These are phyloP conservation scores for Pythium dissotocum DNA, from an alignment of 352 stramenopile species.

Conservation along the genomic window DNA sequence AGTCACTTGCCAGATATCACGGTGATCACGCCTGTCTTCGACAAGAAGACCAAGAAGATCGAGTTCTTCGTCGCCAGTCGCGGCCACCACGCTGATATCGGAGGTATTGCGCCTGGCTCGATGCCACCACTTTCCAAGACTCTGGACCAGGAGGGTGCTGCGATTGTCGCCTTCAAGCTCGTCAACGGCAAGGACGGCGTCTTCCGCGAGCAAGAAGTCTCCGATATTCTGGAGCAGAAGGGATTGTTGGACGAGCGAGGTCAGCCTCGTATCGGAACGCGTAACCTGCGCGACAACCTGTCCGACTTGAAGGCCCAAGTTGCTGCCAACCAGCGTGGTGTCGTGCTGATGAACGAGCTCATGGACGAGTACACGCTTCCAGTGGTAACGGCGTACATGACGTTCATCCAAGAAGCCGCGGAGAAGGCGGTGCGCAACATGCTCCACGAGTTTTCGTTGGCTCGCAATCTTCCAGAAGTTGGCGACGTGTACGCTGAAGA, in stretches of 20 bases:
- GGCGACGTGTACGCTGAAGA: constrained; percentile 93
- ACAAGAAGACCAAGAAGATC: constrained; percentile 86
- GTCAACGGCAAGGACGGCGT: constrained; percentile 91
- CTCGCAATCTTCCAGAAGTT: constrained; percentile 69
- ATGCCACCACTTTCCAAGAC: constrained; percentile 96
- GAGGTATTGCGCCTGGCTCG: constrained; percentile 94
- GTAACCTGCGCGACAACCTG: constrained; percentile 97
- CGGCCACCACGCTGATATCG: constrained; percentile 98
- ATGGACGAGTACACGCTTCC: constrained; percentile 94
- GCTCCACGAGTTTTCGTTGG: constrained; percentile 93
- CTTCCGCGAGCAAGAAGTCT: constrained; percentile 98
- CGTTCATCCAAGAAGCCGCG: constrained; percentile 96
- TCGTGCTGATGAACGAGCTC: constrained; percentile 94
- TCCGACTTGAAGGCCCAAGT: constrained; percentile 98
- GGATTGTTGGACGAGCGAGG: constrained; percentile 79
- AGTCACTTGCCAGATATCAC: constrained; percentile 99
- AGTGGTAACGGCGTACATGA: constrained; percentile 98
- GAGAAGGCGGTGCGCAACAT: constrained; percentile 95
- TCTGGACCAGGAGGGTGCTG: constrained; percentile 97
- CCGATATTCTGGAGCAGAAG: constrained; percentile 94
- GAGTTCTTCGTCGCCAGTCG: constrained; percentile 98
- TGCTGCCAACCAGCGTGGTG: constrained; percentile 96
- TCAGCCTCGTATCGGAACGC: constrained; percentile 89
- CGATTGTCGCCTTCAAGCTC: constrained; percentile 99
- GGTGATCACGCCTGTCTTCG: constrained; percentile 99